A percentile compares a stretch with the other conserved stretches of the same genome.
phyloP scores from a whole-genome alignment of 2,329 filamentous ascomycete genomes.

The Monilinia fructigena region DNA sequence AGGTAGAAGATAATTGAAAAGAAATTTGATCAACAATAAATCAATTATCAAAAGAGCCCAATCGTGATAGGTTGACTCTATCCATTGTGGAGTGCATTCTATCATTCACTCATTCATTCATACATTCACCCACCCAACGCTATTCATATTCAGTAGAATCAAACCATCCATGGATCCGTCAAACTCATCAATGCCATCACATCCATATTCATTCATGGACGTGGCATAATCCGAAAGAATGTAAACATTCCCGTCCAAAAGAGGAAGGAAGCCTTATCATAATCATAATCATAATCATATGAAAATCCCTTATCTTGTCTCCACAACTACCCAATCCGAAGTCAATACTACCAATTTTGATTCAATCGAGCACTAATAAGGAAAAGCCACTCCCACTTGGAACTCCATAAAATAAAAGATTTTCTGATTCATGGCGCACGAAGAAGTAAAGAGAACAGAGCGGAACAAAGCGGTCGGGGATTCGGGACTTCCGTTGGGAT shows the following conservation, averaged over 20 bases:
- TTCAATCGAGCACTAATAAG: not conserved
- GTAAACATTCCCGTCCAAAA: no score
- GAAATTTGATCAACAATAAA: not conserved
- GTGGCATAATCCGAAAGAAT: no score
- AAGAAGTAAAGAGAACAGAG: not conserved
- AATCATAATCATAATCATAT: no score
- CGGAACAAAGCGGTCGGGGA: not conserved
- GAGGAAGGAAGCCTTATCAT: no score
- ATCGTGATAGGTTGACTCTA: constrained; percentile 12
- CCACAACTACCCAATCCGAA: constrained; percentile 9
- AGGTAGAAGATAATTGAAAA: not conserved
- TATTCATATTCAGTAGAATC: no score
- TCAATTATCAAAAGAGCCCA: not conserved
- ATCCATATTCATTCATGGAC: no score
- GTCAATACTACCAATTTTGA: not conserved
- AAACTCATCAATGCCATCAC: no score
- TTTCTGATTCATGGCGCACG: not conserved
- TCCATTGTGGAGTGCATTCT: constrained; percentile 17
- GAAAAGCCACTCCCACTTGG: not conserved
- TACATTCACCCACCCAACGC: not conserved
- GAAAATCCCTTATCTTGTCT: constrained; percentile 1
- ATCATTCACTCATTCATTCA: no score
- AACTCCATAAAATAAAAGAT: constrained; percentile 7
- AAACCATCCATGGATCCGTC: no score
- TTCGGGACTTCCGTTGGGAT: not conserved